Evolutionary conservation across 2,329 filamentous ascomycete species (phyloP).

Genomic region (Neocatenulostroma microsporum): DNA sequence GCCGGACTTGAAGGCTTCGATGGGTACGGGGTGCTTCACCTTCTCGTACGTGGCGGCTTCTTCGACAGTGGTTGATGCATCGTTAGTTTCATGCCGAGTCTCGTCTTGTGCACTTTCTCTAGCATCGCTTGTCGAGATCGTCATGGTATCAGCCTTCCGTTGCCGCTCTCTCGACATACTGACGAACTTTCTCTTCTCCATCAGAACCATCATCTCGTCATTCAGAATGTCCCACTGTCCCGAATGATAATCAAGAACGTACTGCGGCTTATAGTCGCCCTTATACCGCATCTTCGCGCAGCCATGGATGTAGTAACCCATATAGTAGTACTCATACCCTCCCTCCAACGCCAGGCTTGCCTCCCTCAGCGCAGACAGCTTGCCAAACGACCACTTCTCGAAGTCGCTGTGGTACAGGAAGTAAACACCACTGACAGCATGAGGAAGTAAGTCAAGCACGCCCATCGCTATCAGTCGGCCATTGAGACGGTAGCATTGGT

Average conservation of each 20-base stretch:
- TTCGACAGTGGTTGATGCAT: no score
- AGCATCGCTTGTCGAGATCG: slow-evolving; percentile 11
- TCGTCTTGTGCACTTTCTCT: neutral
- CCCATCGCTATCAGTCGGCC: slow-evolving; percentile 67
- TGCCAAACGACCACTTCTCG: slow-evolving; percentile 62
- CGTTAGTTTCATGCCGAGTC: neutral
- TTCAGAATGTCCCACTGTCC: slow-evolving; percentile 27
- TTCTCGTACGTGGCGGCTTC: slow-evolving; percentile 17
- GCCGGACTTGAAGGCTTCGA: slow-evolving; percentile 28
- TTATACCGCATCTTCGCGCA: slow-evolving; percentile 83
- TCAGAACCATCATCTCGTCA: slow-evolving; percentile 27
- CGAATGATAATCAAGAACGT: slow-evolving; percentile 58
- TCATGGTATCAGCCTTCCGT: slow-evolving; percentile 11
- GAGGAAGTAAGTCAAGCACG: slow-evolving; percentile 67
- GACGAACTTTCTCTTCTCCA: slow-evolving; percentile 51
- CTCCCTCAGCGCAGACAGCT: slow-evolving; percentile 66
- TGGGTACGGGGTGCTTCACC: slow-evolving; percentile 18
- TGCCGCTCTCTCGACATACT: slow-evolving; percentile 33
- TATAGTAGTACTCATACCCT: slow-evolving; percentile 71
- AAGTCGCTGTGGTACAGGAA: slow-evolving; percentile 74
- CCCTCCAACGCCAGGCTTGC: slow-evolving; percentile 61
- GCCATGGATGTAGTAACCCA: slow-evolving; percentile 74
- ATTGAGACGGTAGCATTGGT: slow-evolving; percentile 75
- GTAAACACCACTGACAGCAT: slow-evolving; percentile 74
- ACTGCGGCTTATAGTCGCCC: slow-evolving; percentile 67